These are phyloP conservation scores for Colletotrichum sp. DNA, from an alignment of 2,329 filamentous ascomycete genomes.

Conservation along the genomic window DNA sequence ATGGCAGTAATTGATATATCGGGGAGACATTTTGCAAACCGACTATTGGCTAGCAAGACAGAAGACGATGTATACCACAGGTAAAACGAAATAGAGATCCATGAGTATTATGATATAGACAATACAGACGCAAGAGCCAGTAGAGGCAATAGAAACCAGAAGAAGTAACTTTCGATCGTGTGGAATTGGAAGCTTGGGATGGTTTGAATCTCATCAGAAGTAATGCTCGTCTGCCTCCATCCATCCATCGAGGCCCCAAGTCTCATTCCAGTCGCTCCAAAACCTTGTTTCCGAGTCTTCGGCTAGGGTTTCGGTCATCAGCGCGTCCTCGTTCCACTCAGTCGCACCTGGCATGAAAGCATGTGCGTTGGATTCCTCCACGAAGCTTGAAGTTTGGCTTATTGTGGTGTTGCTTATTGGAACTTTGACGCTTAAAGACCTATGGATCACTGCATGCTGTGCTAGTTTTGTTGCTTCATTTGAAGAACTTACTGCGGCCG, in stretches of 20 bases:
- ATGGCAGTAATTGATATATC: background rate
- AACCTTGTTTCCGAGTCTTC: background rate
- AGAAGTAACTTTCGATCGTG: background rate
- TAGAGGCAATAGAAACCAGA: background rate
- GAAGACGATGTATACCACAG: background rate
- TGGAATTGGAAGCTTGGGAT: background rate
- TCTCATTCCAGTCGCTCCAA: background rate
- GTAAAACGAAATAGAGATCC: background rate
- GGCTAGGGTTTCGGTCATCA: too few species aligned
- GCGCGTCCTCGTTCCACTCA: background rate
- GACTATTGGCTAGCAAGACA: background rate
- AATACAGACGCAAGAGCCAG: background rate
- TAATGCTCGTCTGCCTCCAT: background rate
- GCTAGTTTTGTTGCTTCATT: background rate
- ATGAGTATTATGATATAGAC: background rate
- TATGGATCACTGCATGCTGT: background rate
- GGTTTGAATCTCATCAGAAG: background rate
- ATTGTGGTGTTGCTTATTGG: background rate
- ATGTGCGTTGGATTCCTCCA: background rate
- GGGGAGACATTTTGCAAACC: background rate
- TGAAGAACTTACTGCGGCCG: constrained; percentile 28
- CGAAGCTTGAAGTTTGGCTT: background rate
- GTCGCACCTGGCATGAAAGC: background rate
- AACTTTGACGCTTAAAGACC: background rate
- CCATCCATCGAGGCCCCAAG: background rate